Conservation (phyloP, 2,329 filamentous ascomycete genomes). For the Parastagonospora nodorum region DNA sequence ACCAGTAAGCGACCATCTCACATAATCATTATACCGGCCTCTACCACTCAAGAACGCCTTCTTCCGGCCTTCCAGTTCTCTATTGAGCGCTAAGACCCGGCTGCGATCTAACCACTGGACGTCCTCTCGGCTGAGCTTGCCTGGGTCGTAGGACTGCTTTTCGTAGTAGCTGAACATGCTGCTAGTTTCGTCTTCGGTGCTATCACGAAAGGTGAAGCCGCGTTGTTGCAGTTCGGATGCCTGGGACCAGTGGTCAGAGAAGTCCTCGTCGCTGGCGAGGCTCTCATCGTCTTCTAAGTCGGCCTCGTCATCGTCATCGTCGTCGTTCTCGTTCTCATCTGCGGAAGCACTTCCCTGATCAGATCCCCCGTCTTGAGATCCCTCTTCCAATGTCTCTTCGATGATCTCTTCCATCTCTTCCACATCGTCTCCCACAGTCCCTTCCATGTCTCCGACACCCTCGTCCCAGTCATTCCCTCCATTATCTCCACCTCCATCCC, state of each 20-base stretch:
- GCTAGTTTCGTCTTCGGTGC: neutral
- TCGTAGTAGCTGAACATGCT: constrained; percentile 9
- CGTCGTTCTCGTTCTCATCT: neutral
- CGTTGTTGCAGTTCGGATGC: constrained; percentile 2
- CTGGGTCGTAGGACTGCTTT: constrained; percentile 17
- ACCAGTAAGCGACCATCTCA: neutral
- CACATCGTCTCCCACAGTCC: too few relatives aligned
- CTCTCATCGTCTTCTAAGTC: neutral
- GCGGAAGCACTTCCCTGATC: too few relatives aligned
- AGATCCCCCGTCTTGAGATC: neutral
- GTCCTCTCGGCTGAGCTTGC: constrained; percentile 7
- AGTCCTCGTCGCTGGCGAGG: neutral
- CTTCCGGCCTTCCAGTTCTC: constrained; percentile 1
- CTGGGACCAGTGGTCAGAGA: constrained; percentile 5
- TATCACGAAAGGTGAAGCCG: neutral
- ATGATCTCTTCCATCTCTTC: neutral
- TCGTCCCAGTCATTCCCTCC: too few relatives aligned
- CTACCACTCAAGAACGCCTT: constrained; percentile 21
- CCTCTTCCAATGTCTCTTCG: neutral
- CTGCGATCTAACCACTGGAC: constrained; percentile 16
- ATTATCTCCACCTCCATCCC: too few relatives aligned
- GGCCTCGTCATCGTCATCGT: neutral
- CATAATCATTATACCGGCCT: constrained; percentile 14
- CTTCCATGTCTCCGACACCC: too few relatives aligned
- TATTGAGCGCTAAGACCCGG: constrained; percentile 21